Evolutionary conservation across 441 rosid genomes (phyloP).

Genomic region (Manihot esculenta): DNA sequence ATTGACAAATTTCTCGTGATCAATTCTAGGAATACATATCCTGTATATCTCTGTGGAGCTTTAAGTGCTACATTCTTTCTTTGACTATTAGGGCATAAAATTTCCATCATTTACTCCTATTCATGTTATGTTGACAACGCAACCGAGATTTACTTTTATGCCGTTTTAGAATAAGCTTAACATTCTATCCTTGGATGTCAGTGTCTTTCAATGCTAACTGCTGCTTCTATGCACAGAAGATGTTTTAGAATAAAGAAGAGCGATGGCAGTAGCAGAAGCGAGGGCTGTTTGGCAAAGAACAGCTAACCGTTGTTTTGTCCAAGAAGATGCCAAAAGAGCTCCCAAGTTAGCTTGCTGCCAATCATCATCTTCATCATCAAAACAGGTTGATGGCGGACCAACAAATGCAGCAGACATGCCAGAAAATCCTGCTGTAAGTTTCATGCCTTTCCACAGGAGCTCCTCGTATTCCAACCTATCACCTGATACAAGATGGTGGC

Average conservation of each 20-base stretch:
- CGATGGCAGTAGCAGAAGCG: slow-evolving; percentile 93
- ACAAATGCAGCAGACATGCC: slow-evolving; percentile 41
- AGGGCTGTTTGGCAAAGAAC: slow-evolving; percentile 96
- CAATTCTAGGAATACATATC: not conserved
- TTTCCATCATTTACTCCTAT: not conserved
- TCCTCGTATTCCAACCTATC: slow-evolving; percentile 50
- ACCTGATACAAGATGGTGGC: slow-evolving; percentile 74
- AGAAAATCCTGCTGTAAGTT: slow-evolving; percentile 47
- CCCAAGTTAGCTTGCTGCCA: slow-evolving; percentile 90
- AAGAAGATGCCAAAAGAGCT: slow-evolving; percentile 99
- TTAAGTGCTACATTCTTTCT: not conserved
- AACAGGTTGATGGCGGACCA: slow-evolving; percentile 52
- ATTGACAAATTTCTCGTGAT: not conserved
- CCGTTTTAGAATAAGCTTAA: not conserved
- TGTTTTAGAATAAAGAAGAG: slow-evolving; percentile 32
- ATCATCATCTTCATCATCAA: slow-evolving; percentile 61
- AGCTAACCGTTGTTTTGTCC: slow-evolving; percentile 92
- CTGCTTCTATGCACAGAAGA: slow-evolving; percentile 25
- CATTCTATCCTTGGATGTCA: not conserved
- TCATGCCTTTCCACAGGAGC: slow-evolving; percentile 51
- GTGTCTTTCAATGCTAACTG: slow-evolving; percentile 16
- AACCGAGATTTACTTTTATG: not conserved
- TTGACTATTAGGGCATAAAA: not conserved
- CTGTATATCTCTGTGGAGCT: not conserved
- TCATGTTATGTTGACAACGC: not conserved